Evolutionary conservation across 768 basidiomycete genomes (phyloP).

Genomic region (Asterophora lycoperdoides): DNA sequence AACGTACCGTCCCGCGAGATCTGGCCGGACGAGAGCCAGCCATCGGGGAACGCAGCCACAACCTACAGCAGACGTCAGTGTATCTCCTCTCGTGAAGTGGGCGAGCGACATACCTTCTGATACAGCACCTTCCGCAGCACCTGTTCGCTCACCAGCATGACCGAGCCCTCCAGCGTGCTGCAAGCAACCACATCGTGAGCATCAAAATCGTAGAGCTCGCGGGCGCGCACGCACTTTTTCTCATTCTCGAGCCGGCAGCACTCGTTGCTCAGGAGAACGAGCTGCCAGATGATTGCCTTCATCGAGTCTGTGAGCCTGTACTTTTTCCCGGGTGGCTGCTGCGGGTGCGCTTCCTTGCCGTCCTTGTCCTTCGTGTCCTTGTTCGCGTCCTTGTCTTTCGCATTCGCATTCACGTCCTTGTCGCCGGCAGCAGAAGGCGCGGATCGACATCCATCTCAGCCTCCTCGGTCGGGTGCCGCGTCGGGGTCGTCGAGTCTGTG

Average conservation of each 20-base stretch:
- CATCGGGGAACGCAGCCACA: constrained; percentile 71
- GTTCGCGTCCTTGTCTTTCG: too few relatives aligned
- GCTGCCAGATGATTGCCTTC: too few relatives aligned
- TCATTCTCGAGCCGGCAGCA: too few relatives aligned
- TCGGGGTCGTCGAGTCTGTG: constrained; percentile 35
- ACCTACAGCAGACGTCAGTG: constrained; percentile 38
- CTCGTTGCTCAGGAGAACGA: constrained; percentile 78
- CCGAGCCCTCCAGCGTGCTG: too few relatives aligned
- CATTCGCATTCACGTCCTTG: constrained; percentile 13
- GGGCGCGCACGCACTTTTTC: constrained; percentile 47
- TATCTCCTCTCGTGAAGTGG: not conserved
- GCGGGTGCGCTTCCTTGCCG: constrained; percentile 32
- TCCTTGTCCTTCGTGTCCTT: too few relatives aligned
- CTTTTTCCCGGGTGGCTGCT: constrained; percentile 69
- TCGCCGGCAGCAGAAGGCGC: constrained; percentile 7
- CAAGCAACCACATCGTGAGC: too few relatives aligned
- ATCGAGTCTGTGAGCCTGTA: constrained; percentile 78
- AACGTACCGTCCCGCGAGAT: constrained; percentile 76
- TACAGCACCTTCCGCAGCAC: too few relatives aligned
- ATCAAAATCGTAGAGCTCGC: too few relatives aligned
- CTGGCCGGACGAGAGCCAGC: constrained; percentile 84
- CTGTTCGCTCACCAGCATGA: too few relatives aligned
- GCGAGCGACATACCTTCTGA: constrained; percentile 46
- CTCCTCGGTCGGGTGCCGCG: constrained; percentile 44
- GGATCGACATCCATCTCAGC: constrained; percentile 43